phyloP scores from a whole-genome alignment of 2,329 filamentous ascomycete species.

The Pestalotiopsis sp. region DNA sequence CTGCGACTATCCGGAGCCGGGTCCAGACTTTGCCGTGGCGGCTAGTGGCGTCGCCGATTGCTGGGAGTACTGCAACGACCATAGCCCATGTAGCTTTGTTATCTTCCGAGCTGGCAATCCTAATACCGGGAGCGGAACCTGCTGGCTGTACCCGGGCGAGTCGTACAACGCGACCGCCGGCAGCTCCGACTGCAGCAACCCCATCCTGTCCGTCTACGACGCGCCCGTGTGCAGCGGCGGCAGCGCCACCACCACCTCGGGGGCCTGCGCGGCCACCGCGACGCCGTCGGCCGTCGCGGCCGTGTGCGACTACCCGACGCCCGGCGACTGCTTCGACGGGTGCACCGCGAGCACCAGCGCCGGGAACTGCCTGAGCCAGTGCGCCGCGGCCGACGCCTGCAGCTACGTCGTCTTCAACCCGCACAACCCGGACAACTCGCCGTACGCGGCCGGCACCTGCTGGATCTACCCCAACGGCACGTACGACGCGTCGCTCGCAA shows the following conservation, averaged over 20 bases:
- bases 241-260: background rate
- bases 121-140: background rate
- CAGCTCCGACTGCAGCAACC: constrained; percentile 3
- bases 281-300: background rate
- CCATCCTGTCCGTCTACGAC: background rate
- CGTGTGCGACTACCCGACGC: background rate
- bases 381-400: background rate
- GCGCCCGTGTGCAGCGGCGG: background rate
- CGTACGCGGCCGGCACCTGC: background rate
- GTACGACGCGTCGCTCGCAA: background rate
- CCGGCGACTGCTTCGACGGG: background rate
- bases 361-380: background rate
- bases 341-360: background rate
- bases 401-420: constrained; percentile 6
- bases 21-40: background rate
- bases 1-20: background rate
- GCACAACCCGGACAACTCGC: background rate
- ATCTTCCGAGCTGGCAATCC: background rate
- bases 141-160: constrained; percentile 1
- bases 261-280: constrained; percentile 1
- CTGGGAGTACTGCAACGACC: constrained; percentile 7
- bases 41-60: background rate
- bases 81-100: constrained; percentile 4
- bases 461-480: constrained; percentile 5
- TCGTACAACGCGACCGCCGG: background rate